Percentiles rank a stretch among this genome's conserved stretches.
Conservation (phyloP, 2,329 filamentous ascomycete genomes). For the Magnaporthales sp. region DNA sequence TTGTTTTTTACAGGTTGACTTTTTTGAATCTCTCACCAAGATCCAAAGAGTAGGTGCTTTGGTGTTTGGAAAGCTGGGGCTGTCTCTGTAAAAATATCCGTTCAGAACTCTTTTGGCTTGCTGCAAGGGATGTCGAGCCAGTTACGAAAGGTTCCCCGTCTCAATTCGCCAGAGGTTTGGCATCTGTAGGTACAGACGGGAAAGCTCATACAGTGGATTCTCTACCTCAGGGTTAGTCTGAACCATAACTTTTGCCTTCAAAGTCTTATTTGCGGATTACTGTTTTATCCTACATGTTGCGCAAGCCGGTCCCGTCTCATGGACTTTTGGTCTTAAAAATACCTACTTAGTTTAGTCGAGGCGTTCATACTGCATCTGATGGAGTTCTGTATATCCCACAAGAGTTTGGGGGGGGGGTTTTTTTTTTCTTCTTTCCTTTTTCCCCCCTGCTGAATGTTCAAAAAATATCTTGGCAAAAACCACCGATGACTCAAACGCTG, state of each 20-base stretch:
- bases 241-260: neutral
- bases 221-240: neutral
- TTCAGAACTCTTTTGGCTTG: no score
- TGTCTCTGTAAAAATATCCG: no score
- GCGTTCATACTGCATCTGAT: neutral
- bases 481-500: neutral
- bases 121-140: neutral
- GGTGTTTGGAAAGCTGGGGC: no score
- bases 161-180: neutral
- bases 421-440: neutral
- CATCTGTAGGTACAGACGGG: neutral
- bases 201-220: neutral
- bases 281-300: neutral
- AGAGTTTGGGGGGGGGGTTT: neutral
- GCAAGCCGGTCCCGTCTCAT: neutral
- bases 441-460: neutral
- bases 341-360: neutral
- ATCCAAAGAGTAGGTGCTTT: no score
- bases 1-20: neutral
- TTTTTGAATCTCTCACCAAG: neutral
- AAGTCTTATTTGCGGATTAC: neutral
- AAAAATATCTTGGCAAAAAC: neutral
- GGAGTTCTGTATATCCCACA: conserved; percentile 1
- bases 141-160: neutral
- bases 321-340: neutral